phyloP scores from a whole-genome alignment of 2,329 filamentous ascomycete species.

The Stagonosporopsis chrysanthemi region DNA sequence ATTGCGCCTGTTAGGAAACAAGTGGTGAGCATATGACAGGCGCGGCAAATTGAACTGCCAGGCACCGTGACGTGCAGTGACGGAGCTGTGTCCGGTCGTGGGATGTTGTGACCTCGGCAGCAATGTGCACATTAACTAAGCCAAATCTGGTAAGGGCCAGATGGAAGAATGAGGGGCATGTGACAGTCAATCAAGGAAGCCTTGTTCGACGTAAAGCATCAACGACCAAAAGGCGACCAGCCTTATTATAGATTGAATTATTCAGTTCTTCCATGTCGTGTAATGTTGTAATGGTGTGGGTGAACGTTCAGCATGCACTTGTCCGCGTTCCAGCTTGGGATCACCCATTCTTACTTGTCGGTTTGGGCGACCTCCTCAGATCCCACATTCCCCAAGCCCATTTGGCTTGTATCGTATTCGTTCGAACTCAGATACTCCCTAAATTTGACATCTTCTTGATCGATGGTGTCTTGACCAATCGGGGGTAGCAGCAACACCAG shows the following conservation, averaged over 20 bases:
- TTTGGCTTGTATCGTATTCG: slow-evolving; percentile 75
- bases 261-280: no score
- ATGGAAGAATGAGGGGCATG: slow-evolving; percentile 11
- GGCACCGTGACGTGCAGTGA: slow-evolving; percentile 11
- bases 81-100: slow-evolving; percentile 4
- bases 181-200: background rate
- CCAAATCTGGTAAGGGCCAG: background rate
- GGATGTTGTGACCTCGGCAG: slow-evolving; percentile 17
- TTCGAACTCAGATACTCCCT: slow-evolving; percentile 73
- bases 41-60: slow-evolving; percentile 5
- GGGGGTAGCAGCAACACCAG: slow-evolving; percentile 74
- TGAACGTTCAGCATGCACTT: no score
- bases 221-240: no score
- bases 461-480: slow-evolving; percentile 84
- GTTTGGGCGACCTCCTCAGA: slow-evolving; percentile 21
- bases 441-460: slow-evolving; percentile 77
- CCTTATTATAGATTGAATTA: no score
- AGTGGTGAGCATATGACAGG: background rate
- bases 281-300: no score
- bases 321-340: no score
- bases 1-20: background rate
- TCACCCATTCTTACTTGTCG: background rate
- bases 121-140: background rate
- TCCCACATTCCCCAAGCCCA: slow-evolving; percentile 52
- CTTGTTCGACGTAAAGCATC: no score